A percentile compares a stretch with the other conserved stretches of the same genome.
phyloP scores from a whole-genome alignment of 73 alveolate species.

The Symbiodinium pilosum region DNA sequence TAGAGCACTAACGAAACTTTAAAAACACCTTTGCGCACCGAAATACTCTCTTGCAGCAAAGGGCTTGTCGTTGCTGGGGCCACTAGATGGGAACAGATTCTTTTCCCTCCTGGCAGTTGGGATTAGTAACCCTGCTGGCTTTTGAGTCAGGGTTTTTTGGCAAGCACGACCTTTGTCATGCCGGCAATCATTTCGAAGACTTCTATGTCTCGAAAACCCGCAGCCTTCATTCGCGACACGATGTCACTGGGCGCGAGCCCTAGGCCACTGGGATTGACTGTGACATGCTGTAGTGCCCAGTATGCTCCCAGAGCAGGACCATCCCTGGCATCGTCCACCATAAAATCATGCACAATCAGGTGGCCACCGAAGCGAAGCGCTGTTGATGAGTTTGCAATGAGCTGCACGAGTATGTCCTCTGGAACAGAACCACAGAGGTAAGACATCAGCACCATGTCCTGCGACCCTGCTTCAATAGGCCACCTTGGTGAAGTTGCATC shows the following conservation, averaged over 20 bases:
- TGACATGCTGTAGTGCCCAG: constrained; percentile 90
- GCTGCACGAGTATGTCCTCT: not conserved
- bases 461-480: not conserved
- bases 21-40: no score
- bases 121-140: no score
- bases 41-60: no score
- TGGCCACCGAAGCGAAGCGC: not conserved
- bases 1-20: no score
- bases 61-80: no score
- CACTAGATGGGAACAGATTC: no score
- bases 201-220: constrained; percentile 22
- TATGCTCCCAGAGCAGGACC: constrained; percentile 67
- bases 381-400: not conserved
- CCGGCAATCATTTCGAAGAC: constrained; percentile 39
- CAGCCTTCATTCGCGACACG: not conserved
- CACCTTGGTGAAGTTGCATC: constrained; percentile 53
- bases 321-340: constrained; percentile 86
- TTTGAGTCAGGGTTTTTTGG: constrained; percentile 14
- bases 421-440: constrained; percentile 87
- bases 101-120: no score
- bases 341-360: constrained; percentile 48
- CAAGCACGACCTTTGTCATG: constrained; percentile 68
- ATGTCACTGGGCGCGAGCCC: constrained; percentile 36
- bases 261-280: constrained; percentile 12
- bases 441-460: constrained; percentile 29